Conservation (phyloP, 2,329 filamentous ascomycete genomes). For the Microascus cirrosus region DNA sequence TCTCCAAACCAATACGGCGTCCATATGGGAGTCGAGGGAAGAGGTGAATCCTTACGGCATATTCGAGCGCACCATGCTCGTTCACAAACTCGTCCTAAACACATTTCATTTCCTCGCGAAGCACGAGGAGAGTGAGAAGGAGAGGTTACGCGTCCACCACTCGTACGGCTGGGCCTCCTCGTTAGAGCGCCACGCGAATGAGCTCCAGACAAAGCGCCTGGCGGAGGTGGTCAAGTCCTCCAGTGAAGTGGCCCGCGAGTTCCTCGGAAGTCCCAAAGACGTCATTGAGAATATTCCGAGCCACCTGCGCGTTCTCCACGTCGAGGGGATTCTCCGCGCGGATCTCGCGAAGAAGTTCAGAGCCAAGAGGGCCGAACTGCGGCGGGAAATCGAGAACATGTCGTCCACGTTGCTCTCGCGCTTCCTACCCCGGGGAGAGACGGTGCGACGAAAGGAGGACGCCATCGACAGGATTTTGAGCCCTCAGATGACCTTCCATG, state of each 20-base stretch:
- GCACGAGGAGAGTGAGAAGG: not conserved
- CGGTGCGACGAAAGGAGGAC: conserved; percentile 12
- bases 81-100: not conserved
- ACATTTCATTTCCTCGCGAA: not conserved
- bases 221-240: conserved; percentile 7
- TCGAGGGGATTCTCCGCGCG: conserved; percentile 24
- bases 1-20: conserved; percentile 10
- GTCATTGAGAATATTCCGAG: conserved; percentile 18
- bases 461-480: conserved; percentile 22
- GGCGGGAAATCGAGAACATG: not conserved
- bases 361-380: not conserved
- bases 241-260: conserved; percentile 16
- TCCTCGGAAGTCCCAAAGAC: conserved; percentile 18
- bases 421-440: not conserved
- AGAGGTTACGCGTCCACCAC: not conserved
- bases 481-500: conserved; percentile 27
- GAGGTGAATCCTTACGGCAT: conserved; percentile 11
- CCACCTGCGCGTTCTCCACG: conserved; percentile 22
- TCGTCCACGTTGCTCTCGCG: not conserved
- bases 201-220: conserved; percentile 2
- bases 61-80: conserved; percentile 10
- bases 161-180: not conserved
- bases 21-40: conserved; percentile 11
- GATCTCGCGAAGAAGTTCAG: conserved; percentile 19
- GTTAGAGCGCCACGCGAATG: not conserved